These are phyloP conservation scores for Nicotiana tabacum DNA, from an alignment of 257 asterid genomes.

Conservation along the genomic window DNA sequence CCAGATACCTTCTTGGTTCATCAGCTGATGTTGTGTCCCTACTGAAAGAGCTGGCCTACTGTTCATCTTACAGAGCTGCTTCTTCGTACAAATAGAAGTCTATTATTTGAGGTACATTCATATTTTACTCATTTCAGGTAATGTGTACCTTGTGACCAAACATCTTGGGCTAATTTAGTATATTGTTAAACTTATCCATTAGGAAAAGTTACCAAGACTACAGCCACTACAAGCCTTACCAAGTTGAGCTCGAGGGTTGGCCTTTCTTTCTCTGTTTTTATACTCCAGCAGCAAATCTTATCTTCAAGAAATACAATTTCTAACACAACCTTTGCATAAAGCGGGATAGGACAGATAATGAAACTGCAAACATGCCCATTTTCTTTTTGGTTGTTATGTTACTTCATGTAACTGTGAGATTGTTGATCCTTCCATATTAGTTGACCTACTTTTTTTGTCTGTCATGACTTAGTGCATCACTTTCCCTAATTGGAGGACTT, in stretches of 20 bases:
- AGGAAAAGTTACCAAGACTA: background rate
- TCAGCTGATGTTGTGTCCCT: conserved; percentile 70
- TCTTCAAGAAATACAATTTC: background rate
- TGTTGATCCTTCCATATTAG: conserved; percentile 7
- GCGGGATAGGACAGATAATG: background rate
- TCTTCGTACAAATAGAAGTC: background rate
- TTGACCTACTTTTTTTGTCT: background rate
- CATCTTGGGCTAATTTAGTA: background rate
- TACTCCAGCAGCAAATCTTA: background rate
- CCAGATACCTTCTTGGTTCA: conserved; percentile 73
- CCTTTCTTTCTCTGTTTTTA: background rate
- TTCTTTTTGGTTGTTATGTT: background rate
- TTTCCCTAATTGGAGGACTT: background rate
- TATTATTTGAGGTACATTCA: background rate
- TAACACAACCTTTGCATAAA: background rate
- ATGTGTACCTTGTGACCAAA: background rate
- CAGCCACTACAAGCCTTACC: background rate
- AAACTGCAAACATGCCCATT: background rate
- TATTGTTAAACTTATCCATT: background rate
- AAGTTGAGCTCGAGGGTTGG: background rate
- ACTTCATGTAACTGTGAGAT: background rate
- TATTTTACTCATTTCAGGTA: background rate
- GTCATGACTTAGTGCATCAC: background rate
- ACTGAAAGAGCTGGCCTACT: conserved; percentile 40
- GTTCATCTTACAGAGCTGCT: background rate